Evolutionary conservation across 225 moss, liverwort and hornwort species (phyloP).

Genomic region (Antitrichia curtipendula): DNA sequence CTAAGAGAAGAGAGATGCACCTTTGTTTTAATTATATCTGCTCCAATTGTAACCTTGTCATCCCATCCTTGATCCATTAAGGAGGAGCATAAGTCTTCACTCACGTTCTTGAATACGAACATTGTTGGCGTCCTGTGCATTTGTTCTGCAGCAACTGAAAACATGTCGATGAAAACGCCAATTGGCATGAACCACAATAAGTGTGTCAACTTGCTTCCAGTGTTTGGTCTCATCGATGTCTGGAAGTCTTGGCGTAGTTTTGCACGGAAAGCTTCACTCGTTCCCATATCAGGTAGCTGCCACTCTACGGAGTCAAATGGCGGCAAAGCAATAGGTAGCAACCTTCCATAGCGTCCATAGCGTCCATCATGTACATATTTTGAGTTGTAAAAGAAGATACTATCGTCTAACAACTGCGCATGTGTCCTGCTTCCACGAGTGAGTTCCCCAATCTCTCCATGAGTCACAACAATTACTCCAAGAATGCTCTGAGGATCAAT

Average conservation of each 20-base stretch:
- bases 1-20: too few relatives aligned
- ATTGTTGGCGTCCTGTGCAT: not conserved
- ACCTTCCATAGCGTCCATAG: not conserved
- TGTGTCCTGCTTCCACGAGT: not conserved
- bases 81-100: not conserved
- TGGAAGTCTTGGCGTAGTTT: not conserved
- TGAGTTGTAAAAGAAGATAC: not conserved
- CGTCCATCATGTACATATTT: not conserved
- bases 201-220: not conserved
- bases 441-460: not conserved
- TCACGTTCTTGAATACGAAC: not conserved
- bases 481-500: not conserved
- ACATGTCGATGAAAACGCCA: not conserved
- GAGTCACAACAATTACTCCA: not conserved
- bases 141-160: not conserved
- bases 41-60: too few relatives aligned
- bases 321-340: not conserved
- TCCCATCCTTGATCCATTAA: not conserved
- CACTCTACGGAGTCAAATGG: not conserved
- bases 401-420: not conserved
- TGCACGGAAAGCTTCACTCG: not conserved
- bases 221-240: not conserved
- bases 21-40: too few relatives aligned
- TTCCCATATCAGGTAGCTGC: not conserved
- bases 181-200: not conserved